Evolutionary conservation across 805 yeast genomes (phyloP), one percentile per base, ranked within the genome.

Genomic region (Candida orba): DNA sequence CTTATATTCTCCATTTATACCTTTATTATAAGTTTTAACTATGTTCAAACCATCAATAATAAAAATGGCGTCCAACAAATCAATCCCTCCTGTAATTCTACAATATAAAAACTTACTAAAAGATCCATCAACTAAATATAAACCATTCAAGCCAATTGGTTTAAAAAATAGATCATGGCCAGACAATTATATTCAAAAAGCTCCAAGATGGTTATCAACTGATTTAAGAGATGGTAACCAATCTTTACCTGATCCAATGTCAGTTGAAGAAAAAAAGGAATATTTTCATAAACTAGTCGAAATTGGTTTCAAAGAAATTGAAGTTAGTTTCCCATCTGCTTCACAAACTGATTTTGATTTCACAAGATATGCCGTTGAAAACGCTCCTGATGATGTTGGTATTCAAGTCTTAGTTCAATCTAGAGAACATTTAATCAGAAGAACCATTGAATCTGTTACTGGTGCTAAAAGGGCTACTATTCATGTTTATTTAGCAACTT

Each of bases 181-280:
- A 18, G 65, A 72, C 52, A 78, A 78, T 38, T 63, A 71, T 37
- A 78, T 83, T 54, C 73, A 75, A 39, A 79, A 79, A 60, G 83
- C 89, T 5, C 91, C 91, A 49, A 71, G 89, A 59, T 83, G 91
- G 91, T 69, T 83, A 43, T 77, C 87, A 8, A 83, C 91, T 1
- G 91, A 83, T 63, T 69, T 83, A 50, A 75, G 91, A 68, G 91
- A 83, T 58, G 91, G 91, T 50, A 83, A 83, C 65, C 91, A 83
- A 61, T 78, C 89, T 17, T 69, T 83, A 45, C 91, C 91, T 24
- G 91, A 83, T 65, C 91, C 91, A 25, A 83, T 83, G 91, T 72
- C 83, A 9, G 76, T 83, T 14, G 79, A 72, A 41, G 85, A 83
- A 62, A 83, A 83, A 65, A 81, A 81, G 57, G 81, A 77, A 56